Conservation (phyloP, 306 rosid species). For the Geum urbanum region DNA sequence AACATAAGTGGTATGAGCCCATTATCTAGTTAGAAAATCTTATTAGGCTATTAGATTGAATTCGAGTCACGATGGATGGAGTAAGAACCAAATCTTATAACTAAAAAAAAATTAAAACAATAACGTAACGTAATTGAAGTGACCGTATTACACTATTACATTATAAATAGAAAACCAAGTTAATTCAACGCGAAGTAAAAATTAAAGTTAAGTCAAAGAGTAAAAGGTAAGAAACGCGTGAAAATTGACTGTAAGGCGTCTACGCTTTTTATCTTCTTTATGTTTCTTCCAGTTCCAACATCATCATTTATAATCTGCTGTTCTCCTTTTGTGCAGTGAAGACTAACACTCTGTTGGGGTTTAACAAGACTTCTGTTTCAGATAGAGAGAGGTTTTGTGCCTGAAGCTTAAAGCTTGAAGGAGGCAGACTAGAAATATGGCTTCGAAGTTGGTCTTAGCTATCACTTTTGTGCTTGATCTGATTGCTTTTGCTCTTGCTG, state of each 20-base stretch:
- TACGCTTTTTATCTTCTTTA: not conserved
- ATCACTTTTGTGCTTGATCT: constrained; percentile 69
- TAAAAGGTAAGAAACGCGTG: not conserved
- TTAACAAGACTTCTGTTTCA: not conserved
- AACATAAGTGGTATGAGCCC: too few species aligned
- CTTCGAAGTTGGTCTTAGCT: constrained; percentile 62
- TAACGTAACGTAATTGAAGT: too few species aligned
- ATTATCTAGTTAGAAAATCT: too few species aligned
- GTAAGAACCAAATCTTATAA: too few species aligned
- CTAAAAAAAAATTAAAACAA: too few species aligned
- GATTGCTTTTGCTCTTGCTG: constrained; percentile 82
- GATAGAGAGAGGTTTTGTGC: not conserved
- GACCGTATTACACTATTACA: too few species aligned
- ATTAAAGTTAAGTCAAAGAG: not conserved
- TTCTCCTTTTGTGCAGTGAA: not conserved
- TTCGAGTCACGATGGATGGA: too few species aligned
- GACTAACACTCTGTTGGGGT: not conserved
- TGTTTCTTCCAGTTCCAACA: too few species aligned
- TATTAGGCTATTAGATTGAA: too few species aligned
- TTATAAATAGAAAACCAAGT: too few species aligned
- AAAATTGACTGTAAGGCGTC: not conserved
- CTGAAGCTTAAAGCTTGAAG: not conserved
- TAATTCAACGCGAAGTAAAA: not conserved
- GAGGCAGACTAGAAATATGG: constrained; percentile 35
- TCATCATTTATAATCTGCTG: not conserved